Percentiles rank a stretch among this genome's conserved stretches.
Evolutionary conservation across 2,329 filamentous ascomycete species (phyloP).

Genomic region (Passalora sequoiae): DNA sequence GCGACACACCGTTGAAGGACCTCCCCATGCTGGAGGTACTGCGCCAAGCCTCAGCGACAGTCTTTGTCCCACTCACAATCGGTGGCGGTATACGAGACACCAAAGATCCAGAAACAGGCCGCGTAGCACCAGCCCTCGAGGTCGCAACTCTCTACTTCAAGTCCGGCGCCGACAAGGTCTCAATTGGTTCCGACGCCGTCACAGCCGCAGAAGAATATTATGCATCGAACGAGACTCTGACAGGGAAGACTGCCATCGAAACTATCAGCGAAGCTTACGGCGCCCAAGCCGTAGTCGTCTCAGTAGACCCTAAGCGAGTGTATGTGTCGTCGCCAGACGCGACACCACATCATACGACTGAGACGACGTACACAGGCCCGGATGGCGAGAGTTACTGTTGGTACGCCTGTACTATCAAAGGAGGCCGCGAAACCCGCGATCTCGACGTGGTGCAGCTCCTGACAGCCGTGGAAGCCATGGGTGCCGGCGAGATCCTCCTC

Average conservation of each 20-base stretch:
- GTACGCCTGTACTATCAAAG: constrained; percentile 97
- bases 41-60: constrained; percentile 75
- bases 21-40: constrained; percentile 94
- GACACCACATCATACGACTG: constrained; percentile 69
- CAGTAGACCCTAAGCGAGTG: constrained; percentile 85
- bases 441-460: constrained; percentile 86
- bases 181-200: constrained; percentile 92
- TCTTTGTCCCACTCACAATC: constrained; percentile 93
- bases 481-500: constrained; percentile 84
- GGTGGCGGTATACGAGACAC: constrained; percentile 94
- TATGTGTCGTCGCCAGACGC: constrained; percentile 67
- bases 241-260: constrained; percentile 86
- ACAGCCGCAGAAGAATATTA: constrained; percentile 89
- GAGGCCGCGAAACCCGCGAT: constrained; percentile 88
- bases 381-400: constrained; percentile 79
- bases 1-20: constrained; percentile 87
- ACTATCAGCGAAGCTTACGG: constrained; percentile 91
- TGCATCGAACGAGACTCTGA: constrained; percentile 60
- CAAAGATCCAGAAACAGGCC: constrained; percentile 74
- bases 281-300: constrained; percentile 93
- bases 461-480: constrained; percentile 90
- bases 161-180: constrained; percentile 94
- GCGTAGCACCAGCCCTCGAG: constrained; percentile 79
- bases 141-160: constrained; percentile 97
- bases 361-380: constrained; percentile 64